Conservation (phyloP, 139 green algal species). For the Coelastrella sp. region DNA sequence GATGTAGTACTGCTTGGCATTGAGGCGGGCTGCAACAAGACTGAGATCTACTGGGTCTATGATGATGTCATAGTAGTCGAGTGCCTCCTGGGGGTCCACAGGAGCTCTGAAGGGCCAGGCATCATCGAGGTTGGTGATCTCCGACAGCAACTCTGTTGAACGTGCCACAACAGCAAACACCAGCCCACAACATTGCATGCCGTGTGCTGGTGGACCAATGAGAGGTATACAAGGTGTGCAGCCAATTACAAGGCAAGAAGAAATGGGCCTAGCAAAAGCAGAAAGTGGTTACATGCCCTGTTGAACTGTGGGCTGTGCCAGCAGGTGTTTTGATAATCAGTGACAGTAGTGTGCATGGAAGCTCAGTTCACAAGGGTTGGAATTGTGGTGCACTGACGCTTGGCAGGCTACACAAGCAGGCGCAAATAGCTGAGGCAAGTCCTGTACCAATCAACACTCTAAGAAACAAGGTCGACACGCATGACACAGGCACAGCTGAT, state of each 20-base stretch:
- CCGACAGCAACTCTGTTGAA: constrained; percentile 47
- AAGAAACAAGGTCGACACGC: background rate
- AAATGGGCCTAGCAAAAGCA: too few relatives aligned
- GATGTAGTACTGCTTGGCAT: constrained; percentile 80
- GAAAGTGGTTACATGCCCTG: too few relatives aligned
- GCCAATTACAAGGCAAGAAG: too few relatives aligned
- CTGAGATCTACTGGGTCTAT: constrained; percentile 88
- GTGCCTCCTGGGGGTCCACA: constrained; percentile 83
- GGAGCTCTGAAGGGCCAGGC: constrained; percentile 90
- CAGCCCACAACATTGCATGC: background rate
- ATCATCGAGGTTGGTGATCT: constrained; percentile 74
- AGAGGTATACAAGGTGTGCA: background rate
- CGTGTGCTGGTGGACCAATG: background rate
- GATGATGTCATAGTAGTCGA: constrained; percentile 94
- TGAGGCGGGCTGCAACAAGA: constrained; percentile 62
- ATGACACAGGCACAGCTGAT: background rate
- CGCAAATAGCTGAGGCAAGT: too few relatives aligned
- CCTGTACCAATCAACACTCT: too few relatives aligned
- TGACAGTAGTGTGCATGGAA: too few relatives aligned
- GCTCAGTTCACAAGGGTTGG: too few relatives aligned
- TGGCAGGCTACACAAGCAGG: too few relatives aligned
- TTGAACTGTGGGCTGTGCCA: too few relatives aligned
- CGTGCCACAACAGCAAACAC: background rate
- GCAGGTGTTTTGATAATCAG: too few relatives aligned
- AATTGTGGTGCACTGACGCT: too few relatives aligned